Percentiles rank a stretch among this genome's conserved stretches.
These are phyloP conservation scores for Pichia insulana DNA, from an alignment of 805 yeast genomes.

Conservation along the genomic window DNA sequence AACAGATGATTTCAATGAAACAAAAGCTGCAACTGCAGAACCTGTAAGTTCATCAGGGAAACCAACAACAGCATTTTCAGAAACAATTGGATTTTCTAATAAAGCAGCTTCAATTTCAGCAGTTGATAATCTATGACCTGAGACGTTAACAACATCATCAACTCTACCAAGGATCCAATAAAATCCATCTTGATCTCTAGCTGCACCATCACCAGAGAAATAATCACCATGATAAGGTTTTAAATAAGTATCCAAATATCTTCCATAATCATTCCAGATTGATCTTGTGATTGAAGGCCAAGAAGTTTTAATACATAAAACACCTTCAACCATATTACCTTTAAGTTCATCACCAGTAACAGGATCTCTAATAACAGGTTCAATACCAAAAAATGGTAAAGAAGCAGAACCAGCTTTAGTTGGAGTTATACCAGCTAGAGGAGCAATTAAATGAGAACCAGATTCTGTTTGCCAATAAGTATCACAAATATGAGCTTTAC, in stretches of 20 bases:
- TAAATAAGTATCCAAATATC: conserved; percentile 74
- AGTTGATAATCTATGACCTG: conserved; percentile 82
- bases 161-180: conserved; percentile 84
- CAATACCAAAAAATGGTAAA: conserved; percentile 76
- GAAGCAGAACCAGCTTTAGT: conserved; percentile 83
- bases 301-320: conserved; percentile 56
- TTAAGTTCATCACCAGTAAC: conserved; percentile 59
- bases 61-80: conserved; percentile 81
- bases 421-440: conserved; percentile 69
- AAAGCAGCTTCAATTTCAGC: conserved; percentile 83
- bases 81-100: conserved; percentile 59
- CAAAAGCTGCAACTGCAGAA: conserved; percentile 78
- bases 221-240: conserved; percentile 75
- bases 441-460: conserved; percentile 72
- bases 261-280: conserved; percentile 66
- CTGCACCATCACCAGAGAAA: conserved; percentile 89
- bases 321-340: conserved; percentile 74
- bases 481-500: conserved; percentile 64
- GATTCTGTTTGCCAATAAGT: conserved; percentile 90
- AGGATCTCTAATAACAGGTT: conserved; percentile 66
- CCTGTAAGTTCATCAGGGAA: conserved; percentile 78
- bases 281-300: conserved; percentile 88
- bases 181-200: conserved; percentile 75
- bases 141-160: conserved; percentile 81
- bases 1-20: conserved; percentile 49